Base-by-base conservation (phyloP, 305 asterid genomes). In the Fraxinus xanthoxyloides region DNA sequence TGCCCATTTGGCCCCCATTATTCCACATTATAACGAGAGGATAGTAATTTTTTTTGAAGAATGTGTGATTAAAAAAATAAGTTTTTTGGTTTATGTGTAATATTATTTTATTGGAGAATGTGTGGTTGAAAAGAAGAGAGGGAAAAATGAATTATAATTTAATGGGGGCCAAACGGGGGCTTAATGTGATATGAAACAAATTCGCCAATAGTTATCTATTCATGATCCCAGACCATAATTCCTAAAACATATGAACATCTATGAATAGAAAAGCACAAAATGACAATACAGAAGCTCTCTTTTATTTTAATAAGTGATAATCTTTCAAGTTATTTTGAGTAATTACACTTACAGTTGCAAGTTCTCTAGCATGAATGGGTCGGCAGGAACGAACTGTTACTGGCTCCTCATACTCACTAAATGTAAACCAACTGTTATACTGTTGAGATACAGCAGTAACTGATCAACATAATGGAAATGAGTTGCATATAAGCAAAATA, bases 341-440 rank as follows among this genome's bases (percentile, higher is more conserved):
- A 34, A 82, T 83, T 51, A 78, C 75, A 79, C 97, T 91, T 89
- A 94, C 99, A 72, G 90, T 93, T 74, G 98, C 81, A 72, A 95
- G 90, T 79, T 96, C 97, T 85, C 85, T 93, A 80, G 98, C 97
- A 88, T 94, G 98, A 89, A 96, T 82, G 12, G 98, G 90, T 73
- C 89, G 88, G 89, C 87, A 88, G 78, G 99, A 94, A 54, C 95
- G 95, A 78, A 88, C 93, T 17, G 98, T 96, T 59, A 89, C 92
- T n/a, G 97, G 92, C 89, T 96, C 98, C 90, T 86, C 97, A 70
- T 84, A 94, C 46, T 91, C 92, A 21, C 91, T 87, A 89, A 96
- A 93, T 30, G 99, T 96, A 86, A 96, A 96, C 99, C 99, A 93
- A 81, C 87, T 94, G 87, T 96, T 96, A 85, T 94, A 96, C 98